Evolutionary conservation across 1,139 yeast genomes (phyloP), one percentile per base, ranked within the genome.

Genomic region (Pichia terricola): DNA sequence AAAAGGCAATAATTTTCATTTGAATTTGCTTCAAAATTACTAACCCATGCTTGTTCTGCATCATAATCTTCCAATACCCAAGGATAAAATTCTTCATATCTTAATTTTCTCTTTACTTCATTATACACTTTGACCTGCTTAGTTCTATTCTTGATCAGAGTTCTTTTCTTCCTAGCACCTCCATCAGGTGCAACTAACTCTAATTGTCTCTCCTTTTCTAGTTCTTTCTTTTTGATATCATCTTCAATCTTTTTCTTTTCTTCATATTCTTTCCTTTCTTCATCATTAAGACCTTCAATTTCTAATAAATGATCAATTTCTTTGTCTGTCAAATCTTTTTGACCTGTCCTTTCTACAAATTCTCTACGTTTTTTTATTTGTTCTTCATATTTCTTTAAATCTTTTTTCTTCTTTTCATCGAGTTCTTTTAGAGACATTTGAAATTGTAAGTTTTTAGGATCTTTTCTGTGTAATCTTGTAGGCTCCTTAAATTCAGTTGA

Each of bases 1-100:
- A 91, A 75, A 42, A 91, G 68, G 5, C 87, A 96, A 60, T 86
- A 89, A 25, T 87, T 74, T 54, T 87, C 96, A 8, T 89, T 77
- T 51, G 84, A 84, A n/a, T 60, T 61, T 1, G 97, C 98, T 66
- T 91, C 98, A 64, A 86, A 89, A 55, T 83, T 84, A 34, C 98
- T 96, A 26, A 89, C 96, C 82, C 86, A 91, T 0, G 95, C 94
- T 61, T 91, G 89, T 50, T 78, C 74, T 45, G 95, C 96, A 55
- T 87, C 96, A 62, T 85, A 89, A 65, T 94, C 98, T 65, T 89
- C 96, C 72, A 94, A 70, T 25, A 94, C 95, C 98, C 98, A 91
- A 0, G 98, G 98, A 56, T 86, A 89, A 60, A 82, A 87, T 64
- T 91, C 98, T 64, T 91, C 98, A 60, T 89, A 91, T 56, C 97